Conservation (phyloP, 192 early-diverging fungal species). For the Spizellomyces sp. region DNA sequence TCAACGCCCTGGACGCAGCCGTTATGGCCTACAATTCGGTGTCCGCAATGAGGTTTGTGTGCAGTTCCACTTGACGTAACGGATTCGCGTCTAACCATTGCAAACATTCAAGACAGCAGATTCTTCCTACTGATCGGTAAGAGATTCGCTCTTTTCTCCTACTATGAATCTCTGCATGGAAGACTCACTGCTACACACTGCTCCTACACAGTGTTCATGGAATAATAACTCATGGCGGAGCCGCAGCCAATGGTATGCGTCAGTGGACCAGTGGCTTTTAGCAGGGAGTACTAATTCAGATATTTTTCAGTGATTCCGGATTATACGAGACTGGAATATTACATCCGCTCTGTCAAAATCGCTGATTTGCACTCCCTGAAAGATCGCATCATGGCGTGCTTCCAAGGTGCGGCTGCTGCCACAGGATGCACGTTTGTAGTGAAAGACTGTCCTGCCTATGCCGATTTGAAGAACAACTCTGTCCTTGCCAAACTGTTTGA, state of each 20-base stretch:
- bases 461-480: conserved; percentile 57
- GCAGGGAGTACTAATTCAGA: conserved; percentile 65
- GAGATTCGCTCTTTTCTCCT: no score
- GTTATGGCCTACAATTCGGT: conserved; percentile 25
- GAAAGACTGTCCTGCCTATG: conserved; percentile 52
- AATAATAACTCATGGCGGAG: no score
- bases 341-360: conserved; percentile 58
- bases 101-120: no score
- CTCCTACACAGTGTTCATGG: no score
- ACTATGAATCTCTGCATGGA: no score
- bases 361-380: conserved; percentile 51
- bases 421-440: conserved; percentile 69
- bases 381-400: conserved; percentile 54
- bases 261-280: no score
- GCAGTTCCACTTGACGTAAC: no score
- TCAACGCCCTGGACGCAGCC: conserved; percentile 81
- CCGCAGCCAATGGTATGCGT: no score
- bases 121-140: no score
- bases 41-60: no score
- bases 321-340: conserved; percentile 57
- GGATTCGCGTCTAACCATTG: no score
- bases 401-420: conserved; percentile 67
- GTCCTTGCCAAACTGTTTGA: conserved; percentile 41
- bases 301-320: conserved; percentile 50
- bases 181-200: no score